A percentile compares a stretch with the other conserved stretches of the same genome.
Conservation (phyloP, 768 basidiomycete species). For the Steccherinum ochraceum region DNA sequence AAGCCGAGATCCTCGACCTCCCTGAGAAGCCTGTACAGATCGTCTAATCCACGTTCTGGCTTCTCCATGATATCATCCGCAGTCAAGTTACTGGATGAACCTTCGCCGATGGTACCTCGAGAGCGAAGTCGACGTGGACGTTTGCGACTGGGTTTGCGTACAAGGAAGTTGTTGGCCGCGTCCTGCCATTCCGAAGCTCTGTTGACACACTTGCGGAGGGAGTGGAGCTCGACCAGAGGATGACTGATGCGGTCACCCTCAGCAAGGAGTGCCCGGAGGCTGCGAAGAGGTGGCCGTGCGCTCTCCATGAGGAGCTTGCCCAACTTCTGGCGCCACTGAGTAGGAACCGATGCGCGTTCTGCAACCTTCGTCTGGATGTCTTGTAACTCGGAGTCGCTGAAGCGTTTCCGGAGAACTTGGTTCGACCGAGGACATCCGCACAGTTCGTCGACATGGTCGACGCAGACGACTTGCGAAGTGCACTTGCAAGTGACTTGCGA, state of each 20-base stretch:
- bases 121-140: slow-evolving; percentile 62
- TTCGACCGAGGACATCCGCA: slow-evolving; percentile 59
- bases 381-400: slow-evolving; percentile 70
- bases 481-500: slow-evolving; percentile 86
- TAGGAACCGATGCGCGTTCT: slow-evolving; percentile 68
- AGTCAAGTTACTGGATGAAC: neutral
- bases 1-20: slow-evolving; percentile 81
- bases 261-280: slow-evolving; percentile 72
- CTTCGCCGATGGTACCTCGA: slow-evolving; percentile 25
- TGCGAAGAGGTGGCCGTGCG: slow-evolving; percentile 66
- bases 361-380: slow-evolving; percentile 61
- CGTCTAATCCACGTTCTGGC: slow-evolving; percentile 65
- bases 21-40: slow-evolving; percentile 59
- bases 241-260: slow-evolving; percentile 87
- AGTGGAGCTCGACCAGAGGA: slow-evolving; percentile 61
- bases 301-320: slow-evolving; percentile 60
- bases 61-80: slow-evolving; percentile 55
- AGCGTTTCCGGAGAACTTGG: slow-evolving; percentile 68
- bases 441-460: slow-evolving; percentile 74
- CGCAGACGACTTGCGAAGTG: slow-evolving; percentile 73
- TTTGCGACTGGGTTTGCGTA: slow-evolving; percentile 75
- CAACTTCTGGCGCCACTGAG: slow-evolving; percentile 70
- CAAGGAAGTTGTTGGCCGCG: slow-evolving; percentile 67
- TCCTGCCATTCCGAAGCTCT: slow-evolving; percentile 89
- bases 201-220: slow-evolving; percentile 72